Conservation (phyloP, 1,284 basidiomycete species). For the Microbotryomycetes sp. region DNA sequence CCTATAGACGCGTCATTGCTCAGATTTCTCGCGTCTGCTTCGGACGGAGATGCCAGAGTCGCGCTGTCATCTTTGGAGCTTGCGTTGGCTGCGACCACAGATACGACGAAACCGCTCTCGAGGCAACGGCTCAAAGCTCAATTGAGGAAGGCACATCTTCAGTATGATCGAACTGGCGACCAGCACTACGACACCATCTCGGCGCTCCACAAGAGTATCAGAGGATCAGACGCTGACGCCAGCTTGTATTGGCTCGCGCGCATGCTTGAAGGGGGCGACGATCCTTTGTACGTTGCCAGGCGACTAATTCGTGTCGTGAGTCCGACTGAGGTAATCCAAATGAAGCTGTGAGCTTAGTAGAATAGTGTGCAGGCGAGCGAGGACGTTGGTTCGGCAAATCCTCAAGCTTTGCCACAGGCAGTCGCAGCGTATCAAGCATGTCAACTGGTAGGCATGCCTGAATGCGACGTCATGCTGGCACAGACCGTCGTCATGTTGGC, state of each 20-base stretch:
- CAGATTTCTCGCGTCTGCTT: conserved; percentile 54
- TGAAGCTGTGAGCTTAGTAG: background rate
- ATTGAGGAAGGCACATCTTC: conserved; percentile 40
- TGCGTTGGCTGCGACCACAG: conserved; percentile 42
- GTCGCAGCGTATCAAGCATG: conserved; percentile 72
- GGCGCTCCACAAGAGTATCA: conserved; percentile 67
- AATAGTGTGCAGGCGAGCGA: conserved; percentile 41
- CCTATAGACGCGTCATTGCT: conserved; percentile 38
- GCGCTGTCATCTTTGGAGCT: conserved; percentile 60
- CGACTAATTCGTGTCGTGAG: conserved; percentile 70
- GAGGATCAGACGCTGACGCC: conserved; percentile 70
- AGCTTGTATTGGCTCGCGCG: conserved; percentile 82
- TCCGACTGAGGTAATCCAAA: conserved; percentile 8
- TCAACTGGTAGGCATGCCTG: conserved; percentile 73
- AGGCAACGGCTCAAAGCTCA: conserved; percentile 44
- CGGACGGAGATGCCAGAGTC: conserved; percentile 62
- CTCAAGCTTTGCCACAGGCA: conserved; percentile 49
- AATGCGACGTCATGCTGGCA: conserved; percentile 49
- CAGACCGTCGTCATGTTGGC: conserved; percentile 76
- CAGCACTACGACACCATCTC: conserved; percentile 74
- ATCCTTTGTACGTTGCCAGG: conserved; percentile 75
- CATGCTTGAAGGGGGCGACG: conserved; percentile 79
- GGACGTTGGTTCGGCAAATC: conserved; percentile 42
- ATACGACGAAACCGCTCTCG: conserved; percentile 9
- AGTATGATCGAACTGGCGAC: conserved; percentile 63